A percentile compares a stretch with the other conserved stretches of the same genome.
Evolutionary conservation across 2,329 filamentous ascomycete genomes (phyloP).

Genomic region (Aspergillus pseudonomiae): DNA sequence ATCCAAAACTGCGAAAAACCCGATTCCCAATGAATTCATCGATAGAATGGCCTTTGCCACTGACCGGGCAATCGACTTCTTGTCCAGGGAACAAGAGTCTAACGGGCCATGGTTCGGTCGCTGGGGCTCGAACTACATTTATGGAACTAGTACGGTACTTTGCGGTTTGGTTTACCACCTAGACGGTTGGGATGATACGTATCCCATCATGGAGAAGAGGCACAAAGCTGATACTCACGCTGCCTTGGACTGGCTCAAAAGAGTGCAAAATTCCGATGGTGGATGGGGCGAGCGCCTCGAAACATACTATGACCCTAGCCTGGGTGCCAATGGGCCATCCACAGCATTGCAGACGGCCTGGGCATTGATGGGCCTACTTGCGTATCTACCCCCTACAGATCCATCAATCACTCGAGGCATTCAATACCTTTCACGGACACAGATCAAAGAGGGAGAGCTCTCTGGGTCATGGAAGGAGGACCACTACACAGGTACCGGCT

Average conservation of each 20-base stretch:
- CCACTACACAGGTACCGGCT: slow-evolving; percentile 26
- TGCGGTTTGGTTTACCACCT: slow-evolving; percentile 25
- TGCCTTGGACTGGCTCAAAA: slow-evolving; percentile 26
- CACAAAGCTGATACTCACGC: neutral
- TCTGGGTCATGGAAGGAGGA: slow-evolving; percentile 19
- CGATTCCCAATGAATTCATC: neutral
- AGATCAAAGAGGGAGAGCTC: neutral
- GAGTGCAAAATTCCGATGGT: slow-evolving; percentile 32
- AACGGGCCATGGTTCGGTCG: slow-evolving; percentile 35
- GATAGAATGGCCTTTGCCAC: neutral
- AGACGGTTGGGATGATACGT: no score
- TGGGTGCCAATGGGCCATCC: slow-evolving; percentile 19
- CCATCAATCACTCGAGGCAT: slow-evolving; percentile 19
- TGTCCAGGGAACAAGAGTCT: slow-evolving; percentile 22
- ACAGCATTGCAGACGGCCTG: slow-evolving; percentile 39
- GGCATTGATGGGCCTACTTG: slow-evolving; percentile 31
- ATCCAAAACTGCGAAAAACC: neutral
- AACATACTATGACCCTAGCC: slow-evolving; percentile 22
- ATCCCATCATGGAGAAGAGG: neutral
- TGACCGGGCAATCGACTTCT: neutral
- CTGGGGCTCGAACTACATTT: slow-evolving; percentile 39
- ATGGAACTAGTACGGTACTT: slow-evolving; percentile 35
- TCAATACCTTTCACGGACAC: slow-evolving; percentile 17
- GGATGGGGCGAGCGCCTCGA: slow-evolving; percentile 34
- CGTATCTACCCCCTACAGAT: slow-evolving; percentile 10